Percentiles rank a stretch among this genome's conserved stretches.
These are phyloP conservation scores for Nicotiana sylvestris DNA, from an alignment of 257 asterid species.

Conservation along the genomic window DNA sequence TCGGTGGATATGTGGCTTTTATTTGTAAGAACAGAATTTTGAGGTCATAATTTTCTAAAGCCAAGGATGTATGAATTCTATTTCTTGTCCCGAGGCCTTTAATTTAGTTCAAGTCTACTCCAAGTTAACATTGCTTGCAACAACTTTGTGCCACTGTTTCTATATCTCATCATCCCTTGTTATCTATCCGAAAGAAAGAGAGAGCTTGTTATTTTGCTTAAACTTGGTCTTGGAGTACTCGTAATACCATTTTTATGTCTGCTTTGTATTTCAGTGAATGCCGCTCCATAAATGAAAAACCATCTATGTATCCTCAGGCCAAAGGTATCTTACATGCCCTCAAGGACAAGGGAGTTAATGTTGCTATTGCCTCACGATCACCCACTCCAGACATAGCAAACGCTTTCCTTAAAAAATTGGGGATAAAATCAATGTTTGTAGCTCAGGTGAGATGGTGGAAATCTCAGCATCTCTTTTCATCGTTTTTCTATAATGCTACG, in stretches of 20 bases:
- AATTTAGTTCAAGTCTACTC: not conserved
- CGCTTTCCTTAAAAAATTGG: slow-evolving; percentile 67
- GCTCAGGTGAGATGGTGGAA: slow-evolving; percentile 53
- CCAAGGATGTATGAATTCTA: not conserved
- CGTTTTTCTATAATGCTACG: not conserved
- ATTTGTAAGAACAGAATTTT: too few relatives aligned
- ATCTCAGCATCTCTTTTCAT: not conserved
- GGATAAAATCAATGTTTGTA: slow-evolving; percentile 68
- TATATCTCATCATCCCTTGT: not conserved
- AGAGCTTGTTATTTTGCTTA: slow-evolving; percentile 9
- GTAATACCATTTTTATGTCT: not conserved
- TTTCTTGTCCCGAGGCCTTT: not conserved
- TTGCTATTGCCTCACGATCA: slow-evolving; percentile 49
- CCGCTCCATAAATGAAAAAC: slow-evolving; percentile 38
- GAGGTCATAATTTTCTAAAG: not conserved
- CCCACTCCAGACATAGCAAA: slow-evolving; percentile 77
- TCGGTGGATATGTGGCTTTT: too few relatives aligned
- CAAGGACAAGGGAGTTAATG: slow-evolving; percentile 33
- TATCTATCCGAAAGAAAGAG: not conserved
- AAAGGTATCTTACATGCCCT: slow-evolving; percentile 37
- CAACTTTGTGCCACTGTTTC: not conserved
- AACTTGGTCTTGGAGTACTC: not conserved
- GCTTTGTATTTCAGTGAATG: slow-evolving; percentile 51
- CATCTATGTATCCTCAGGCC: slow-evolving; percentile 35
- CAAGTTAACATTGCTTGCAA: not conserved